phyloP scores from a whole-genome alignment of 208 protist genomes.

The Crithidia thermophila region DNA sequence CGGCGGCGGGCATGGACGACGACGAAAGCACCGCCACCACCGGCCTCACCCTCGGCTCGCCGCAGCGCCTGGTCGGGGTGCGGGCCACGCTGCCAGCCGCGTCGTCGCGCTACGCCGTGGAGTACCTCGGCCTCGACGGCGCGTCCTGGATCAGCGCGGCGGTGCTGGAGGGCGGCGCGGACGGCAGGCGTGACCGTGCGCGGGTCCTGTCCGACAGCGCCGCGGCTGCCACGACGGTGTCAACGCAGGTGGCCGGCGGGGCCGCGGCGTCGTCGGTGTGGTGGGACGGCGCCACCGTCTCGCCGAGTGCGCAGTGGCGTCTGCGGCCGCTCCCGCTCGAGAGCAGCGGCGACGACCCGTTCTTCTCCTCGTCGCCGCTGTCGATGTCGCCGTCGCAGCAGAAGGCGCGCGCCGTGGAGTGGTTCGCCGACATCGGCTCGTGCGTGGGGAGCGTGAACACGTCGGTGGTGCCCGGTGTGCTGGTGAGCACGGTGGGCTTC shows the following conservation, averaged over 20 bases:
- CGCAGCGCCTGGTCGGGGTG: constrained; percentile 45
- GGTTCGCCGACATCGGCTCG: constrained; percentile 46
- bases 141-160: constrained; percentile 56
- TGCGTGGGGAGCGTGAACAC: constrained; percentile 27
- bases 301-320: constrained; percentile 61
- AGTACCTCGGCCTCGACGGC: constrained; percentile 73
- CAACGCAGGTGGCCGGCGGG: neutral
- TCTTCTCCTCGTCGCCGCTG: neutral
- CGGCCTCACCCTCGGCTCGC: constrained; percentile 8
- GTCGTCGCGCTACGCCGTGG: constrained; percentile 50
- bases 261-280: constrained; percentile 9
- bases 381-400: neutral
- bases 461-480: constrained; percentile 26
- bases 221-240: neutral
- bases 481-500: constrained; percentile 44
- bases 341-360: neutral
- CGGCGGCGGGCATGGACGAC: neutral
- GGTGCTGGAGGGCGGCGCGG: constrained; percentile 32
- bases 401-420: constrained; percentile 33
- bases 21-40: neutral
- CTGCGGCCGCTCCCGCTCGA: constrained; percentile 29
- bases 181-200: neutral
- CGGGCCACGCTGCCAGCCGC: constrained; percentile 46
- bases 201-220: constrained; percentile 6
- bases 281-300: constrained; percentile 39